These are phyloP conservation scores for Solanum stenotomum DNA, from an alignment of 257 asterid genomes.

Conservation along the genomic window DNA sequence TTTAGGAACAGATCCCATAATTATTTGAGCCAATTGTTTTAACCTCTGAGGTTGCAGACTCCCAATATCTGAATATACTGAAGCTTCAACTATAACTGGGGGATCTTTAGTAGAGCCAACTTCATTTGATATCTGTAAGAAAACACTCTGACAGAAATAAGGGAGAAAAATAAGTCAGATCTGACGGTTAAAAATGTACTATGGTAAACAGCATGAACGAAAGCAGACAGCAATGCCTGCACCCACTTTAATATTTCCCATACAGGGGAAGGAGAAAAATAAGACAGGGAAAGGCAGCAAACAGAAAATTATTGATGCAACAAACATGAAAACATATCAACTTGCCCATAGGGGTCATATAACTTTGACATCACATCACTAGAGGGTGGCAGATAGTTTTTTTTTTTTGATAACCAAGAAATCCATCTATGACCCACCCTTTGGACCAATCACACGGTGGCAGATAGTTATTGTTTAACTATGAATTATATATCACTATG, in stretches of 20 bases:
- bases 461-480: not conserved
- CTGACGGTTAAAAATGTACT: not conserved
- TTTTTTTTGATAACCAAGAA: too few species aligned
- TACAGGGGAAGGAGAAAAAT: not conserved
- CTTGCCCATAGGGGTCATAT: not conserved
- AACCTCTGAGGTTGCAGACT: conserved; percentile 46
- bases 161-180: not conserved
- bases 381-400: not conserved
- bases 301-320: not conserved
- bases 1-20: conserved; percentile 34
- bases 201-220: not conserved
- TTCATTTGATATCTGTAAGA: conserved; percentile 47
- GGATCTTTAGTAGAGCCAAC: conserved; percentile 75
- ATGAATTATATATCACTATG: not conserved
- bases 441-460: not conserved
- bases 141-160: conserved; percentile 38
- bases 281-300: not conserved
- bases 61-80: conserved; percentile 42
- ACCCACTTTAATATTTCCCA: not conserved
- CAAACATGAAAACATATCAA: not conserved
- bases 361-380: not conserved
- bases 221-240: not conserved
- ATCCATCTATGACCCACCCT: too few species aligned
- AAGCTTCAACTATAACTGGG: conserved; percentile 67
- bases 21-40: conserved; percentile 53